Base-by-base conservation (phyloP, 352 stramenopile species). In the Phytophthora aleatoria region DNA sequence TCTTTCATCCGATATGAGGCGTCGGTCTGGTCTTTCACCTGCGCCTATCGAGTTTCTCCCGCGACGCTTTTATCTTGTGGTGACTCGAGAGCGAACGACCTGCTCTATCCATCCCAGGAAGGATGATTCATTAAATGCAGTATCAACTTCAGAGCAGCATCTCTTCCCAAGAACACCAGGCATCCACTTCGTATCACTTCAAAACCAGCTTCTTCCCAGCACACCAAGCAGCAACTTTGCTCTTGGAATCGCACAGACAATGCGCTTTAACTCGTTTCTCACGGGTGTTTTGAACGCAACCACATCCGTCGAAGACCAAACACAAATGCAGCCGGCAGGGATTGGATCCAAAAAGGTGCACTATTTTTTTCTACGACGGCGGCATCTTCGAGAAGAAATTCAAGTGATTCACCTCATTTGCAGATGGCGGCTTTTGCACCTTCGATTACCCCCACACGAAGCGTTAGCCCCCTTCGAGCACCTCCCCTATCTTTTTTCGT, bases 31-130 rank as follows among this genome's bases (percentile, higher is more conserved):
- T 39, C 52, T 82, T 10, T 53, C 71, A 16, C 59, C 77, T 7
- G 61, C 55, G 3, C 70, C 81, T 1, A 89, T 92, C 42, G 83
- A 89, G 67, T 89, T 92, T 51, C 54, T 85, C 11, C 74, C 79
- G 0, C 42, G 49, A 38, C 57, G 65, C 30, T 90, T 92, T 49
- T 92, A 80, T 59, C 73, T 90, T 7, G 49, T 89, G 28, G 54
- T 87, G 3, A 31, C 84, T 35, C 74, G 55, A 8, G 79, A 89
- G 39, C 74, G 70, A 31, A 51, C 61, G 9, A 61, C 53, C 12
- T 60, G 56, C 39, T 74, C 47, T 0, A 42, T 77, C 27, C 30
- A 52, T 28, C 50, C 44, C 5, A 3, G 24, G 6, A 63, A 43
- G 9, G 24, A 24, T n/a, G 26, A 44, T 20, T 8, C n/a, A 56